Conservation (phyloP, 257 asterid genomes). For the Echium plantagineum region DNA sequence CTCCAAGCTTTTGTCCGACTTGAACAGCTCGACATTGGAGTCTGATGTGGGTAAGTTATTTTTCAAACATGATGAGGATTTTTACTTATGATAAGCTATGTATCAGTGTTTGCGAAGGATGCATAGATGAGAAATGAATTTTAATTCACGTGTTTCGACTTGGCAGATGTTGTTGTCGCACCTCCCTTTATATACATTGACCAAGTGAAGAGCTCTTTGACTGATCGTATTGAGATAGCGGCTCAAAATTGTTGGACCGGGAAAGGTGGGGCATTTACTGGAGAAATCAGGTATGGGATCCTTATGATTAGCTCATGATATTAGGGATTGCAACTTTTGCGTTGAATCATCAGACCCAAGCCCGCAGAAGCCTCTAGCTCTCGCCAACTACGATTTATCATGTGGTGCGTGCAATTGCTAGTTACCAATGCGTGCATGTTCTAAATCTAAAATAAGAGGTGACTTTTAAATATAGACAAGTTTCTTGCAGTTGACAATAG, state of each 20-base stretch:
- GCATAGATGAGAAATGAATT: neutral
- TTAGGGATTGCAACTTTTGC: neutral
- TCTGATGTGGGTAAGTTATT: constrained; percentile 72
- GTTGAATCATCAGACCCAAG: no score
- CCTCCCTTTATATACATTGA: constrained; percentile 96
- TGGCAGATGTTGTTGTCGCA: constrained; percentile 86
- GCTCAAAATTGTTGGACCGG: constrained; percentile 98
- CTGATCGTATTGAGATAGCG: constrained; percentile 65
- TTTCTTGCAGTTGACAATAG: no score
- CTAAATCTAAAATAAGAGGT: no score
- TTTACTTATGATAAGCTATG: neutral
- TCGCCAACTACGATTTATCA: no score
- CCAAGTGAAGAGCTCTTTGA: constrained; percentile 69
- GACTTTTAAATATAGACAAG: no score
- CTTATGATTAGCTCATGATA: neutral
- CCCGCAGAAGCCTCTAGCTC: no score
- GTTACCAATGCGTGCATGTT: no score
- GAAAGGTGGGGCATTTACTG: constrained; percentile 98
- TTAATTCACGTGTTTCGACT: constrained; percentile 10
- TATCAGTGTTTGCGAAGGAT: neutral
- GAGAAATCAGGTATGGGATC: constrained; percentile 76
- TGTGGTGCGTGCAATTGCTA: no score
- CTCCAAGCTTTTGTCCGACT: constrained; percentile 68
- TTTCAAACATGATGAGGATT: neutral
- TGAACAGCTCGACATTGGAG: constrained; percentile 69